phyloP scores from a whole-genome alignment of 2,329 filamentous ascomycete species.

The Fusarium sp. region DNA sequence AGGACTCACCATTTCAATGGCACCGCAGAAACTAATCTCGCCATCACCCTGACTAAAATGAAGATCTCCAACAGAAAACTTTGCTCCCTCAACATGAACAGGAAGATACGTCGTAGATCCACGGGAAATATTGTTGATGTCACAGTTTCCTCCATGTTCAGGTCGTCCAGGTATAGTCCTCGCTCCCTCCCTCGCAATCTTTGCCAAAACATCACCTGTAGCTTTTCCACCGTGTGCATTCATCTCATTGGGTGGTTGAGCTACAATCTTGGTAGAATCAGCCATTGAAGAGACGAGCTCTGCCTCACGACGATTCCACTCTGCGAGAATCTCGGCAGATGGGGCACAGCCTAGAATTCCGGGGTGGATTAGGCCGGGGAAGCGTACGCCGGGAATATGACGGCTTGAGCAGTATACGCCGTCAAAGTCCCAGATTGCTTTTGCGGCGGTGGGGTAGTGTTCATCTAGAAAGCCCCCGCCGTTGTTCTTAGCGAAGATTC shows the following conservation, averaged over 20 bases:
- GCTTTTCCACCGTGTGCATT: slow-evolving; percentile 79
- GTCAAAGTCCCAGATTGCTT: slow-evolving; percentile 69
- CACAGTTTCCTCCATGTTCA: slow-evolving; percentile 90
- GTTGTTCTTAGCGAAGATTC: slow-evolving; percentile 81
- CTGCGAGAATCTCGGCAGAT: slow-evolving; percentile 77
- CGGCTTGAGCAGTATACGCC: slow-evolving; percentile 79
- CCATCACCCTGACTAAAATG: slow-evolving; percentile 91
- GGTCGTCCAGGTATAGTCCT: slow-evolving; percentile 86
- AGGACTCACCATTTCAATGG: slow-evolving; percentile 80
- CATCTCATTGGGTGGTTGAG: slow-evolving; percentile 76
- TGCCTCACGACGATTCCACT: slow-evolving; percentile 86
- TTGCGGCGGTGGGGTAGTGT: slow-evolving; percentile 80
- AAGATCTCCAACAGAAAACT: slow-evolving; percentile 89
- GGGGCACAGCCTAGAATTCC: slow-evolving; percentile 92
- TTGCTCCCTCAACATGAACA: slow-evolving; percentile 85
- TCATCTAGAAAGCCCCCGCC: slow-evolving; percentile 91
- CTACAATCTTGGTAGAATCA: slow-evolving; percentile 67
- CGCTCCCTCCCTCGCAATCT: slow-evolving; percentile 80
- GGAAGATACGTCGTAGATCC: slow-evolving; percentile 88
- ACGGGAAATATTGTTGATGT: slow-evolving; percentile 86
- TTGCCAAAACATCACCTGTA: slow-evolving; percentile 65
- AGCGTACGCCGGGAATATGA: slow-evolving; percentile 87
- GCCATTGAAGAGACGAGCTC: slow-evolving; percentile 78
- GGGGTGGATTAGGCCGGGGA: slow-evolving; percentile 89
- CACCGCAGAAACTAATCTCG: slow-evolving; percentile 88